Conservation (phyloP, 306 rosid genomes). For the Purshia tridentata region DNA sequence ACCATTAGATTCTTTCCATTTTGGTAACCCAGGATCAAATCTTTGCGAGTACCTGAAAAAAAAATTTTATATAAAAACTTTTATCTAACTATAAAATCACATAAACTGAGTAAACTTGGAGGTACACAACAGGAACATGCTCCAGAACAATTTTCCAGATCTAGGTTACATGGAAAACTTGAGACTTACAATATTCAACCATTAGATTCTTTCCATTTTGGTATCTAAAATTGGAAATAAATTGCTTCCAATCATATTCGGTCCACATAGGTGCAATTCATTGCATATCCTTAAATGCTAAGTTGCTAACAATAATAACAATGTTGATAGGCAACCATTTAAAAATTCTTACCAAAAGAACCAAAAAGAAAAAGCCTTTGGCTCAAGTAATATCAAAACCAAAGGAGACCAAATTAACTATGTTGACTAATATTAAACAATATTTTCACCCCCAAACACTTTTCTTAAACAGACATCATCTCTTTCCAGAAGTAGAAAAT, state of each 20-base stretch:
- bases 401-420: neutral
- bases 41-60: too few relatives aligned
- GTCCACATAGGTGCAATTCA: too few relatives aligned
- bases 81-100: neutral
- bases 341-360: too few relatives aligned
- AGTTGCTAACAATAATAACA: neutral
- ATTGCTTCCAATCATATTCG: too few relatives aligned
- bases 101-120: neutral
- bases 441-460: neutral
- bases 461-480: neutral
- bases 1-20: neutral
- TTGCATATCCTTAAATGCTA: neutral
- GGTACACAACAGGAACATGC: neutral
- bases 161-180: neutral
- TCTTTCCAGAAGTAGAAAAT: too few relatives aligned
- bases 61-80: constrained; percentile 12
- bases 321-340: neutral
- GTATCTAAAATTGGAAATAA: neutral
- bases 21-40: too few relatives aligned
- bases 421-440: neutral
- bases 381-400: neutral
- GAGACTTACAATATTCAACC: neutral
- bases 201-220: neutral
- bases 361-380: neutral
- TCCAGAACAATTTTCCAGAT: neutral